Evolutionary conservation across 495 filamentous ascomycete genomes (phyloP).

Genomic region (Tuber borchii): DNA sequence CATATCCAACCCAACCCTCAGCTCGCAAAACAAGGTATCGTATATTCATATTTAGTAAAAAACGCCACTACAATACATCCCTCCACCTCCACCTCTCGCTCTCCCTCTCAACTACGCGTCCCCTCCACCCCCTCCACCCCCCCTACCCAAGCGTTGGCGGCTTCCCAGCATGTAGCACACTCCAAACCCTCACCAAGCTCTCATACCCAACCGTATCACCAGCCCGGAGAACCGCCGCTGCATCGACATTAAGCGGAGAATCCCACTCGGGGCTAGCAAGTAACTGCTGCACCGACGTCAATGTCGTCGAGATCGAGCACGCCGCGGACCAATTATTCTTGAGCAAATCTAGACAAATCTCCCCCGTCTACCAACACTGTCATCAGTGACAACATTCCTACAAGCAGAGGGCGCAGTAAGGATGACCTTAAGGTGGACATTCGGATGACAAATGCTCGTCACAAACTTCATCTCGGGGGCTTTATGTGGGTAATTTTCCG

Average conservation of each 20-base stretch:
- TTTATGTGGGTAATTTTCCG: slow-evolving; percentile 65
- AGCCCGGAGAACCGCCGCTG: slow-evolving; percentile 66
- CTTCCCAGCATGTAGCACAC: slow-evolving; percentile 42
- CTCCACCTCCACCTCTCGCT: too few relatives aligned
- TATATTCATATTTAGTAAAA: background rate
- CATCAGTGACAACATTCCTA: background rate
- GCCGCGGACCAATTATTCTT: slow-evolving; percentile 75
- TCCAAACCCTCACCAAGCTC: slow-evolving; percentile 75
- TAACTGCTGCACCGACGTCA: slow-evolving; percentile 72
- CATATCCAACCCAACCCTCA: background rate
- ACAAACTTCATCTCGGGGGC: slow-evolving; percentile 72
- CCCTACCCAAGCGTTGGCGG: slow-evolving; percentile 5
- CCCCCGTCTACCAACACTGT: slow-evolving; percentile 55
- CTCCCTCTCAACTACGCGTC: background rate
- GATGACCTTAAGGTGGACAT: slow-evolving; percentile 58
- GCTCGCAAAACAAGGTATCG: background rate
- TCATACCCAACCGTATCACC: slow-evolving; percentile 74
- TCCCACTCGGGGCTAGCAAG: slow-evolving; percentile 70
- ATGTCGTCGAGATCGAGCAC: slow-evolving; percentile 68
- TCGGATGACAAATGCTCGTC: slow-evolving; percentile 79
- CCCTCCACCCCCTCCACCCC: too few relatives aligned
- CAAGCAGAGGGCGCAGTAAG: background rate
- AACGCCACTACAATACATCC: background rate
- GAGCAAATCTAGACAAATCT: slow-evolving; percentile 88
- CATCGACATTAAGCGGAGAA: slow-evolving; percentile 82